These are phyloP conservation scores for Porphyra umbilicalis DNA, from an alignment of 31 red algal species.

Conservation along the genomic window DNA sequence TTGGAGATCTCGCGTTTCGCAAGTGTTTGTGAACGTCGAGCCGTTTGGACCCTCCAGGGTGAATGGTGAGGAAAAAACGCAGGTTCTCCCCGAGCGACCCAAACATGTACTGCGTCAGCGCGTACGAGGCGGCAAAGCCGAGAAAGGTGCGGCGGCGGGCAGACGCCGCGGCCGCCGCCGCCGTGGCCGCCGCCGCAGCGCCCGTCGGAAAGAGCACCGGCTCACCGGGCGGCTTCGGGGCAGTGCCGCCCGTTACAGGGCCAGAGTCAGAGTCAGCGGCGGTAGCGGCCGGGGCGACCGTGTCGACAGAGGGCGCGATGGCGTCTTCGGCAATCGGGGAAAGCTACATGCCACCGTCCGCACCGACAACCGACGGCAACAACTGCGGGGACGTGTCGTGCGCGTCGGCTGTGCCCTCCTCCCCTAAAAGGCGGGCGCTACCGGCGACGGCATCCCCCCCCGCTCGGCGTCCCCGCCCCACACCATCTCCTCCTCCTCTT, in stretches of 20 bases:
- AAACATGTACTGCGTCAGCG: conserved; percentile 75
- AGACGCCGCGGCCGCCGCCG: neutral
- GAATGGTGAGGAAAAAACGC: conserved; percentile 74
- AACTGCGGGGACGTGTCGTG: neutral
- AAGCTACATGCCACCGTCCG: neutral
- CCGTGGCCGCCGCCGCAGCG: neutral
- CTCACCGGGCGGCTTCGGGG: too few species aligned
- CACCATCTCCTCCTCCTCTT: too few species aligned
- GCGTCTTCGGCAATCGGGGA: neutral
- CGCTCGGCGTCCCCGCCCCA: neutral
- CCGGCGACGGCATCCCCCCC: neutral
- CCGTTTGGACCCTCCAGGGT: conserved; percentile 17
- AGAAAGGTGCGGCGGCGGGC: conserved; percentile 36
- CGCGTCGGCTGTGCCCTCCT: too few species aligned
- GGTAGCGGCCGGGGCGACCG: neutral
- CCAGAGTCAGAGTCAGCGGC: neutral
- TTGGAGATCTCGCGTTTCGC: too few species aligned
- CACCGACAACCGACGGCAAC: neutral
- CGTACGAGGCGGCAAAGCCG: conserved; percentile 65
- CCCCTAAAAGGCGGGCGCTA: too few species aligned
- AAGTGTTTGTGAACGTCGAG: too few species aligned
- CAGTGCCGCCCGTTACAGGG: neutral
- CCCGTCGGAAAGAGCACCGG: too few species aligned
- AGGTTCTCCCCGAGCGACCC: conserved; percentile 89
- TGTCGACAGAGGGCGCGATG: too few species aligned